Evolutionary conservation across 208 protist species (phyloP).

Genomic region (Wallacemonas sp.): DNA sequence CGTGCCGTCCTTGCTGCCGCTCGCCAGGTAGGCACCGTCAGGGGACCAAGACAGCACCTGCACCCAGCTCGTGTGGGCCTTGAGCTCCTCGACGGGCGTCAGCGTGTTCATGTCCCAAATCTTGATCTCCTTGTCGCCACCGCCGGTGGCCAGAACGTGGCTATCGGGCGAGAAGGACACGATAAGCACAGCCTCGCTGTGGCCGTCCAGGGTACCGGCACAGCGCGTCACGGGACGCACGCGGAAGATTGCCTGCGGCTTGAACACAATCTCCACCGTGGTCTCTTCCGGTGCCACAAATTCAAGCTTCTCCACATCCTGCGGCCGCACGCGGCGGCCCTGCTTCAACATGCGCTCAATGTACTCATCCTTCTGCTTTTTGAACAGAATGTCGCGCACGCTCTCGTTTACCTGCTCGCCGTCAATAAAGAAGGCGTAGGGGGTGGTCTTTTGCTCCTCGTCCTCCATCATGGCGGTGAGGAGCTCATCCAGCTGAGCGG

Average conservation of each 20-base stretch:
- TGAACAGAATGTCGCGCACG: conserved; percentile 86
- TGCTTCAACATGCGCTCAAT: conserved; percentile 82
- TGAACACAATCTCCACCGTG: conserved; percentile 90
- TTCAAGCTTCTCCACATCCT: conserved; percentile 78
- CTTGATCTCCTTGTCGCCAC: conserved; percentile 96
- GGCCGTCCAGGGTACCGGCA: conserved; percentile 91
- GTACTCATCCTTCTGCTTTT: conserved; percentile 73
- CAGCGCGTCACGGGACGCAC: conserved; percentile 96
- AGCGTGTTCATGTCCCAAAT: conserved; percentile 98
- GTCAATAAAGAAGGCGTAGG: conserved; percentile 97
- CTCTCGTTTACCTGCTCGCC: conserved; percentile 91
- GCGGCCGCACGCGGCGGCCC: conserved; percentile 73
- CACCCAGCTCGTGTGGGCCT: conserved; percentile 95
- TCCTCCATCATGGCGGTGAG: conserved; percentile 76
- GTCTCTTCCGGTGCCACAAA: conserved; percentile 86
- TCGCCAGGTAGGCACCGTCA: conserved; percentile 91
- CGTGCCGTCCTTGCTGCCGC: conserved; percentile 94
- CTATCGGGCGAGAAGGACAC: conserved; percentile 96
- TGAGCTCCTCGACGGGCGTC: conserved; percentile 92
- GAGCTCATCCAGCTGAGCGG: conserved; percentile 88
- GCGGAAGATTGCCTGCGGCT: conserved; percentile 97
- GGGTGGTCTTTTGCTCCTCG: conserved; percentile 76
- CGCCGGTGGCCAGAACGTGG: conserved; percentile 91
- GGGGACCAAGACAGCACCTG: conserved; percentile 96
- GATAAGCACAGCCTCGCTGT: conserved; percentile 95